Base-by-base conservation (phyloP, 2,329 filamentous ascomycete genomes). In the Scedosporium boydii region DNA sequence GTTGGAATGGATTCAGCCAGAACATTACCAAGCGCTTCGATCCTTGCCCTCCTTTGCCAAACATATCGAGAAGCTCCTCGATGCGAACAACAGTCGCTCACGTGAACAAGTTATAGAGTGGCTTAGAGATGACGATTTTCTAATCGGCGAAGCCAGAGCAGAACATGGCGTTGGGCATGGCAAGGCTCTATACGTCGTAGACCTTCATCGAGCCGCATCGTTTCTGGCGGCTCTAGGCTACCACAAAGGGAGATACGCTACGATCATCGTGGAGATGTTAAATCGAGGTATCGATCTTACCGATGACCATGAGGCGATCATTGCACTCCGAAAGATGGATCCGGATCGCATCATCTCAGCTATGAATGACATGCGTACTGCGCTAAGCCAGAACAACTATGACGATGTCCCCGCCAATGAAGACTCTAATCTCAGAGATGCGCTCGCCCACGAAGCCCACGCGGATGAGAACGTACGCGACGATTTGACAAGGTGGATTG, bases 11-110 rank as follows among this genome's bases (percentile, higher is more conserved):
- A 66, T 90, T 1, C 80, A 87, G 59, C 68, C 75, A 1, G 82
- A 88, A 64, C 87, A 90, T 66, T 72, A 88, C 6, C 84, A 90
- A 66, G 86, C 87, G 10, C 73, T 90, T 6, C 83, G 90, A 42
- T 87, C 83, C 63, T 74, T 91, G 18, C 79, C 83, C 2, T 93
- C 90, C 1, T 93, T 93, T 68, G 83, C 79, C 60, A 73, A 70
- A n/a, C 71, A 76, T 38, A 75, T 86, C 6, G 83, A 87, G 67
- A 68, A 67, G 3, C 70, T 76, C 3, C 68, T 86, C 6, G 74
- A 80, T 18, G 74, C 73, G 7, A 72, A 76, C 10, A 70, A 41
- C 3, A 34, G n/a, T 26, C 5, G 9, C 12, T 55, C 51, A 3
- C 51, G 51, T 23, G 21, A 21, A 14, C 27, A 14, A 16, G 59